Percentiles rank a stretch among this genome's conserved stretches.
Conservation (phyloP, 148 eudicot species). For the Nepenthes gracilis region DNA sequence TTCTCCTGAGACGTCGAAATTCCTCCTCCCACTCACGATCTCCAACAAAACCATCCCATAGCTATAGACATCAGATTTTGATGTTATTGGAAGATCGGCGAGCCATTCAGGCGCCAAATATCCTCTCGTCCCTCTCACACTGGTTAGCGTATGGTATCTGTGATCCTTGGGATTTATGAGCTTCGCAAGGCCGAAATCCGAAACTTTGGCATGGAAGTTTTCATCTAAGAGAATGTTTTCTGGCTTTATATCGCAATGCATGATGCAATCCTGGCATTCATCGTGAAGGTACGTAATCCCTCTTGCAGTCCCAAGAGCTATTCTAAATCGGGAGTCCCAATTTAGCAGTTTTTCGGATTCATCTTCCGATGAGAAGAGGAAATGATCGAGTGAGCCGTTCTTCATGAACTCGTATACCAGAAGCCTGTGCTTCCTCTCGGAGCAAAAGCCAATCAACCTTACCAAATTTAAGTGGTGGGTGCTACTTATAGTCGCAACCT, state of each 20-base stretch:
- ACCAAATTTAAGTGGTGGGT: constrained; percentile 89
- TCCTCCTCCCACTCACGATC: constrained; percentile 69
- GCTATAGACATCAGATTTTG: constrained; percentile 76
- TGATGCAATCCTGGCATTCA: constrained; percentile 84
- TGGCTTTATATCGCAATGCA: constrained; percentile 83
- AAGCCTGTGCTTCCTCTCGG: constrained; percentile 72
- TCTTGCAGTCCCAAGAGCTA: constrained; percentile 73
- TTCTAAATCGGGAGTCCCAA: constrained; percentile 56
- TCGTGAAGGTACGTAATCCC: constrained; percentile 86
- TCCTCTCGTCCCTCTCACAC: constrained; percentile 82
- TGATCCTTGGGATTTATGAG: constrained; percentile 54
- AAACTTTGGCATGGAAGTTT: constrained; percentile 56
- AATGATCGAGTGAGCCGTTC: constrained; percentile 63
- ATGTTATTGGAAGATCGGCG: constrained; percentile 63
- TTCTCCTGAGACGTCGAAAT: constrained; percentile 52
- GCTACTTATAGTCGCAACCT: constrained; percentile 88
- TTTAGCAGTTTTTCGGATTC: constrained; percentile 30
- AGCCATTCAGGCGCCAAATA: constrained; percentile 93
- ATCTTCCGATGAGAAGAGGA: constrained; percentile 37
- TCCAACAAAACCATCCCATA: constrained; percentile 82
- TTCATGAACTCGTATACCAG: constrained; percentile 84
- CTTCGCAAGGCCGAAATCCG: constrained; percentile 86
- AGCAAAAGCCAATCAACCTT: constrained; percentile 77
- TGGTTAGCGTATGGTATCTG: constrained; percentile 49
- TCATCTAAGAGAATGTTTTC: constrained; percentile 81